phyloP scores from a whole-genome alignment of 2,329 filamentous ascomycete genomes.

The Phyllosticta citribraziliensis region DNA sequence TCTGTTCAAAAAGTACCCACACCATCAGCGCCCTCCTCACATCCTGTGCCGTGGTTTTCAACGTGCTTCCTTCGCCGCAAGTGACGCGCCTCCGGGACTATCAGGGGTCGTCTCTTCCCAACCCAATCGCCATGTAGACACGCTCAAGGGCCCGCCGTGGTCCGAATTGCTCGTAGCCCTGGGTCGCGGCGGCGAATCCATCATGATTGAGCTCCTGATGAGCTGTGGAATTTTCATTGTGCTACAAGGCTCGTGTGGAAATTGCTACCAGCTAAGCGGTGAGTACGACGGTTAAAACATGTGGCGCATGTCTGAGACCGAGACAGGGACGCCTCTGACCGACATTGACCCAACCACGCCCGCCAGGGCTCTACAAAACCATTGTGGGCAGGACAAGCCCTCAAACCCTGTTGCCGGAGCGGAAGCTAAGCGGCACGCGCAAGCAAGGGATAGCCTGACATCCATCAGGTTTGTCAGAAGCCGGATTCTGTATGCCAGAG shows the following conservation, averaged over 20 bases:
- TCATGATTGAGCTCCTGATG: slow-evolving; percentile 68
- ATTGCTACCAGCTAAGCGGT: slow-evolving; percentile 75
- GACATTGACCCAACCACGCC: slow-evolving; percentile 4
- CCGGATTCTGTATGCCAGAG: slow-evolving; percentile 76
- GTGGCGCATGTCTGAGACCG: slow-evolving; percentile 5
- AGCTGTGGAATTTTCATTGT: slow-evolving; percentile 67
- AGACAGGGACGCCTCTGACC: slow-evolving; percentile 5
- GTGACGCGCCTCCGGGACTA: slow-evolving; percentile 39
- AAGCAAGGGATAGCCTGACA: slow-evolving; percentile 3
- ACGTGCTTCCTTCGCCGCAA: slow-evolving; percentile 30
- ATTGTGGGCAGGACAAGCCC: slow-evolving; percentile 1
- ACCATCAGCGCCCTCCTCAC: slow-evolving; percentile 53
- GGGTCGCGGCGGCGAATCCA: slow-evolving; percentile 62
- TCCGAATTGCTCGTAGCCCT: slow-evolving; percentile 62
- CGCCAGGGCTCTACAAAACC: not conserved
- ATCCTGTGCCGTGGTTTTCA: slow-evolving; percentile 78
- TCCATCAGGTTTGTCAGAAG: slow-evolving; percentile 65
- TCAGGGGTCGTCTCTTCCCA: slow-evolving; percentile 56
- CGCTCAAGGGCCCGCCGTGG: slow-evolving; percentile 65
- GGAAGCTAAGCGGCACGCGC: slow-evolving; percentile 24
- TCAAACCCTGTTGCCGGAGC: slow-evolving; percentile 11
- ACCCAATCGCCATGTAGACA: slow-evolving; percentile 59
- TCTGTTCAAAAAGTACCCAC: slow-evolving; percentile 53
- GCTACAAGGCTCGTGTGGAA: slow-evolving; percentile 50
- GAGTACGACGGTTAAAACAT: slow-evolving; percentile 11